Conservation (phyloP, 2,329 filamentous ascomycete genomes). For the Sarocladium strictum region DNA sequence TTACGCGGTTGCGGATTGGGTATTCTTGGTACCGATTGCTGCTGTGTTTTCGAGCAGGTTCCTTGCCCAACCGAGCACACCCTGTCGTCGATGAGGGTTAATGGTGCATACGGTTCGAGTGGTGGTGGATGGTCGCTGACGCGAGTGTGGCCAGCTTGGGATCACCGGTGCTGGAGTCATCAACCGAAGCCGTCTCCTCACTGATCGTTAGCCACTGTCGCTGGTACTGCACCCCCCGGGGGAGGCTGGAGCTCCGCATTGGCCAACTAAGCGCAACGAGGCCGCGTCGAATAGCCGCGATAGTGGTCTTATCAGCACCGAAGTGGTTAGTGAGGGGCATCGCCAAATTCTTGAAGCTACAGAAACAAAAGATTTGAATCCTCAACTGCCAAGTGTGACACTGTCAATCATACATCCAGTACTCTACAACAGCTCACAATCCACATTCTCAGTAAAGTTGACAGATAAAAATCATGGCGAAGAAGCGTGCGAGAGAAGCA, state of each 20-base stretch:
- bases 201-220: not conserved
- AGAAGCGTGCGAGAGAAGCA: constrained; percentile 43
- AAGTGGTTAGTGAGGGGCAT: constrained; percentile 36
- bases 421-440: not conserved
- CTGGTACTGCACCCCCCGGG: not conserved
- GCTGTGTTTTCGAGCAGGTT: not conserved
- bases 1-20: not conserved
- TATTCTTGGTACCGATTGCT: not conserved
- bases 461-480: constrained; percentile 44
- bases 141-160: constrained; percentile 17
- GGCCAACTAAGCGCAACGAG: constrained; percentile 16
- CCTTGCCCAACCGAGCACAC: not conserved
- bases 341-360: constrained; percentile 5
- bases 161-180: constrained; percentile 6
- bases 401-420: not conserved
- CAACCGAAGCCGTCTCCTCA: constrained; percentile 1
- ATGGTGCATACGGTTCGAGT: constrained; percentile 5
- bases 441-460: not conserved
- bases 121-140: constrained; percentile 19
- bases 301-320: constrained; percentile 19
- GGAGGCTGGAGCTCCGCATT: constrained; percentile 14
- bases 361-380: constrained; percentile 13
- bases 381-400: not conserved
- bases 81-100: not conserved
- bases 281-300: constrained; percentile 18